phyloP scores from a whole-genome alignment of 208 protist genomes.

The Polymyxa betae region DNA sequence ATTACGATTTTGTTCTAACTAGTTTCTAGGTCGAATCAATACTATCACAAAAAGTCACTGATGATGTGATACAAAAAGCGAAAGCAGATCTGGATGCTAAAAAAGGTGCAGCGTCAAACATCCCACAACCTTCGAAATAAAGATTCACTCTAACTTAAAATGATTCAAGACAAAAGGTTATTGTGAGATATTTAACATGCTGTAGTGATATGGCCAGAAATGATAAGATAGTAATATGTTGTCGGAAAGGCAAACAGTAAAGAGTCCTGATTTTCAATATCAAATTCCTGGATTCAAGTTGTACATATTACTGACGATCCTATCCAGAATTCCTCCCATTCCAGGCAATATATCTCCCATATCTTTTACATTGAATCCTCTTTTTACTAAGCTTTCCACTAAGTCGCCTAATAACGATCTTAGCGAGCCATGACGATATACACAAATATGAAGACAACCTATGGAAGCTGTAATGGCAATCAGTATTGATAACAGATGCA shows the following conservation, averaged over 20 bases:
- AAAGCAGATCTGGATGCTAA: too few species aligned
- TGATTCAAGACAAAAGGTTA: too few species aligned
- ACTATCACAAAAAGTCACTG: too few species aligned
- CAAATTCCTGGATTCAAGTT: too few species aligned
- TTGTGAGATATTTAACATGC: too few species aligned
- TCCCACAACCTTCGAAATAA: too few species aligned
- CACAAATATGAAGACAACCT: neutral
- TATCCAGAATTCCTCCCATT: neutral
- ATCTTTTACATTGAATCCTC: neutral
- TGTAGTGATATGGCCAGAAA: neutral
- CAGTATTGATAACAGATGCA: neutral
- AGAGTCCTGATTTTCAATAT: neutral
- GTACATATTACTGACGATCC: slow-evolving; percentile 16
- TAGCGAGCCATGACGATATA: neutral
- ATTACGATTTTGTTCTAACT: too few species aligned
- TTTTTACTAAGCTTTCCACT: slow-evolving; percentile 29
- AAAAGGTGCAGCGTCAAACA: too few species aligned
- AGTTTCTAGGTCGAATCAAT: too few species aligned
- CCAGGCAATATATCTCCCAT: slow-evolving; percentile 15
- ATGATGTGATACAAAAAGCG: too few species aligned
- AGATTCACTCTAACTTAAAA: too few species aligned
- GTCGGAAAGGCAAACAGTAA: slow-evolving; percentile 43
- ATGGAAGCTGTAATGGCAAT: slow-evolving; percentile 15
- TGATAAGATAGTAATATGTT: slow-evolving; percentile 32
- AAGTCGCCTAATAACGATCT: neutral